These are phyloP conservation scores for Spathaspora sp. DNA, from an alignment of 805 yeast species.

Conservation along the genomic window DNA sequence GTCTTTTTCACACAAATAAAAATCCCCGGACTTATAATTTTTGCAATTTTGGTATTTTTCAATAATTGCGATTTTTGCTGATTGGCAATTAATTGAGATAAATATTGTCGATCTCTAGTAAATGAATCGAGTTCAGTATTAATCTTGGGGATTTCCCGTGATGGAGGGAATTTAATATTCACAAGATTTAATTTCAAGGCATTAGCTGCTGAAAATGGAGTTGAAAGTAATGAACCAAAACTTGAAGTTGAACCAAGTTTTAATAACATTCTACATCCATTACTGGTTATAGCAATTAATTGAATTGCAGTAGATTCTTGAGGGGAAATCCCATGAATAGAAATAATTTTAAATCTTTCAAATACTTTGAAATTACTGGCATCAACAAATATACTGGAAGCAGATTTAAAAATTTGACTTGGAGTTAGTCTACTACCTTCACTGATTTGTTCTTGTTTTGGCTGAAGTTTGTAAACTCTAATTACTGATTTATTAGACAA, in stretches of 20 bases:
- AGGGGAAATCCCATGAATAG: slow-evolving; percentile 57
- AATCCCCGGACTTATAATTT: slow-evolving; percentile 80
- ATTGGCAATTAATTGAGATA: slow-evolving; percentile 33
- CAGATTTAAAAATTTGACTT: slow-evolving; percentile 42
- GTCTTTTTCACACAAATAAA: slow-evolving; percentile 63
- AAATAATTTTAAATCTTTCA: slow-evolving; percentile 53
- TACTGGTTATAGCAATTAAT: slow-evolving; percentile 73
- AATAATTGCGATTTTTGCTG: slow-evolving; percentile 55
- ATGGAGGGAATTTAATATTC: slow-evolving; percentile 66
- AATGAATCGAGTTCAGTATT: slow-evolving; percentile 40
- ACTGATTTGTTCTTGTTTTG: slow-evolving; percentile 36
- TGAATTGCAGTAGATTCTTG: slow-evolving; percentile 67
- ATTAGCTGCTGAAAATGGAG: slow-evolving; percentile 19
- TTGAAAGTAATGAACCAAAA: slow-evolving; percentile 8
- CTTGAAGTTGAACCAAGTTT: slow-evolving; percentile 40
- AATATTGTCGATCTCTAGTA: slow-evolving; percentile 38
- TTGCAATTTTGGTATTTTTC: slow-evolving; percentile 53
- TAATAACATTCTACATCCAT: slow-evolving; percentile 76
- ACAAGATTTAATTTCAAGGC: slow-evolving; percentile 31
- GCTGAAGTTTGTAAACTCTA: slow-evolving; percentile 64
- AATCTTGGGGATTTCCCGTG: slow-evolving; percentile 39
- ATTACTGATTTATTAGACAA: slow-evolving; percentile 79
- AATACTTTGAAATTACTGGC: slow-evolving; percentile 50
- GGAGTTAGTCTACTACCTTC: slow-evolving; percentile 40
- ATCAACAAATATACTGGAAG: slow-evolving; percentile 52